Conservation (phyloP, 1,284 basidiomycete genomes). For the Malassezia restricta region DNA sequence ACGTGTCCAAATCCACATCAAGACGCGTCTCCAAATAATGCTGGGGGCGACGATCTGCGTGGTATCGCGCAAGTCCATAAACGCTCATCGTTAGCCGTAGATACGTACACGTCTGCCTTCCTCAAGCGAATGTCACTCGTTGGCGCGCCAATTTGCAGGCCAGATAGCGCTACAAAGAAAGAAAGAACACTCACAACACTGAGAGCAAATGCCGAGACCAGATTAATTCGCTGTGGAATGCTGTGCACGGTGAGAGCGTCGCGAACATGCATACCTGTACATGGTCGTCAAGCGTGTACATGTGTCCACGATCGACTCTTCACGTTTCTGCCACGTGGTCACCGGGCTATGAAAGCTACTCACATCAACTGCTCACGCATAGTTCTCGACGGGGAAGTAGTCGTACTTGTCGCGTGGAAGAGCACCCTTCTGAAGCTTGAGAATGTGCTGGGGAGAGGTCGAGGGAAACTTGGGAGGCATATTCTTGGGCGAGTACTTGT, state of each 20-base stretch:
- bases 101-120: conserved; percentile 56
- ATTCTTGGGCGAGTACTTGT: conserved; percentile 32
- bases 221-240: conserved; percentile 59
- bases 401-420: conserved; percentile 37
- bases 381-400: conserved; percentile 41
- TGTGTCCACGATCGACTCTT: neutral
- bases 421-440: conserved; percentile 41
- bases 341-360: neutral
- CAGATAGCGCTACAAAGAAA: conserved; percentile 34
- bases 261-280: conserved; percentile 4
- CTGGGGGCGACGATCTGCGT: conserved; percentile 29
- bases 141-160: conserved; percentile 35
- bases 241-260: conserved; percentile 13
- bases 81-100: conserved; percentile 8
- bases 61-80: conserved; percentile 21
- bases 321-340: neutral
- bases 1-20: conserved; percentile 54
- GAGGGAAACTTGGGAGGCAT: conserved; percentile 42
- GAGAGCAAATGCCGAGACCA: conserved; percentile 55
- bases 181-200: conserved; percentile 55
- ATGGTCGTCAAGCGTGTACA: conserved; percentile 3
- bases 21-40: conserved; percentile 28
- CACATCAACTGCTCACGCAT: conserved; percentile 3
- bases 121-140: conserved; percentile 55
- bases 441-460: conserved; percentile 34